Conservation (phyloP, 139 green algal species). For the Coelastrella sp. region DNA sequence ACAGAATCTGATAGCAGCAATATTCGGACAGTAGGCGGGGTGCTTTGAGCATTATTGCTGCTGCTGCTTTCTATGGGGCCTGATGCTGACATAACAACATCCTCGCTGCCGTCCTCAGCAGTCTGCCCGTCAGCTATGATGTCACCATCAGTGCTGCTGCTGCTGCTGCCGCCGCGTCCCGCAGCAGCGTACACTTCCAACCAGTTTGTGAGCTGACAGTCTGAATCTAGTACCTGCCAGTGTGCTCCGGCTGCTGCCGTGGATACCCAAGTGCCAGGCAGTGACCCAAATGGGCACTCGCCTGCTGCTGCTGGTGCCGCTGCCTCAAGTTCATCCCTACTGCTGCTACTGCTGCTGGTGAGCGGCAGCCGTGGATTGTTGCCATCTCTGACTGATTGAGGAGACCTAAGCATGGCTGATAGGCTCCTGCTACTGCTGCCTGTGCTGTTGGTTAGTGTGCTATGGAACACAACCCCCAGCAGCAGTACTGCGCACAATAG, state of each 20-base stretch:
- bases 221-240: conserved; percentile 43
- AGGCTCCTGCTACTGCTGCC: conserved; percentile 40
- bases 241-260: conserved; percentile 1
- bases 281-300: conserved; percentile 13
- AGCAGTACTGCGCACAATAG: not conserved
- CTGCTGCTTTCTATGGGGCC: not conserved
- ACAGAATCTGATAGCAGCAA: conserved; percentile 57
- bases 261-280: conserved; percentile 45
- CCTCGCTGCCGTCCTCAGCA: too few relatives aligned
- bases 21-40: conserved; percentile 7
- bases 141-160: not conserved
- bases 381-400: not conserved
- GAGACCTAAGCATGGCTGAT: not conserved
- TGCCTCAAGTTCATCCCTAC: not conserved
- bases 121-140: too few relatives aligned
- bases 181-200: conserved; percentile 39
- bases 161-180: not conserved
- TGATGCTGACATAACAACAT: not conserved
- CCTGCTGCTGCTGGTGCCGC: conserved; percentile 25
- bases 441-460: not conserved
- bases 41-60: not conserved
- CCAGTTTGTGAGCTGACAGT: conserved; percentile 36
- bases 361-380: too few relatives aligned
- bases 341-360: conserved; percentile 6
- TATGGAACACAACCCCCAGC: not conserved